A percentile compares a stretch with the other conserved stretches of the same genome.
phyloP scores from a whole-genome alignment of 805 yeast species.

The Candida orba region DNA sequence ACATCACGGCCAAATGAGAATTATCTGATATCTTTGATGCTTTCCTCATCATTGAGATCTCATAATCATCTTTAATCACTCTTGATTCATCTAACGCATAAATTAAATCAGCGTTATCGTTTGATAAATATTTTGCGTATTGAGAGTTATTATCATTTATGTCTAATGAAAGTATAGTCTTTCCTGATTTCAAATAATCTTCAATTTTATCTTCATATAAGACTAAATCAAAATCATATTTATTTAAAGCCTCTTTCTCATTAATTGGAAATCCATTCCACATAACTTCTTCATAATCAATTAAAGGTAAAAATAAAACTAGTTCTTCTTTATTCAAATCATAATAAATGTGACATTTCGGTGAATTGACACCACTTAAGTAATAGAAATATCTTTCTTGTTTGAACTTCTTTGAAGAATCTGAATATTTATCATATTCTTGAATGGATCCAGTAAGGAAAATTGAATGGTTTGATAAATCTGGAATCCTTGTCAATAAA shows the following conservation, averaged over 20 bases:
- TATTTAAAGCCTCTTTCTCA: conserved; percentile 52
- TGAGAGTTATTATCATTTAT: conserved; percentile 34
- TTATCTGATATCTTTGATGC: conserved; percentile 84
- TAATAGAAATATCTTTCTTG: conserved; percentile 91
- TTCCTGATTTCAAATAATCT: conserved; percentile 21
- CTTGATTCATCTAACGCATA: conserved; percentile 85
- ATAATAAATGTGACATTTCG: conserved; percentile 67
- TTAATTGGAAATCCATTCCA: conserved; percentile 90
- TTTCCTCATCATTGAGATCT: conserved; percentile 64
- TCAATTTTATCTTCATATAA: conserved; percentile 49
- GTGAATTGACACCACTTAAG: conserved; percentile 73
- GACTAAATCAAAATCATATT: conserved; percentile 80
- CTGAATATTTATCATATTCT: conserved; percentile 66
- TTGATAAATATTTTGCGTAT: conserved; percentile 31
- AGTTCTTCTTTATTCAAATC: conserved; percentile 45
- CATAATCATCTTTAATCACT: conserved; percentile 76
- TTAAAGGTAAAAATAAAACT: conserved; percentile 70
- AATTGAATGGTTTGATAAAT: conserved; percentile 31
- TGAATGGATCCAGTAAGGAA: conserved; percentile 56
- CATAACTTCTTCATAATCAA: conserved; percentile 86
- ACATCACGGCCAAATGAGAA: conserved; percentile 87
- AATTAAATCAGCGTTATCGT: conserved; percentile 43
- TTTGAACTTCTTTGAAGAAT: conserved; percentile 69
- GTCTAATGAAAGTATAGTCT: conserved; percentile 45
- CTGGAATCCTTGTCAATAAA: conserved; percentile 23